Conservation (phyloP, 2,329 filamentous ascomycete species). For the Exophiala sideris region DNA sequence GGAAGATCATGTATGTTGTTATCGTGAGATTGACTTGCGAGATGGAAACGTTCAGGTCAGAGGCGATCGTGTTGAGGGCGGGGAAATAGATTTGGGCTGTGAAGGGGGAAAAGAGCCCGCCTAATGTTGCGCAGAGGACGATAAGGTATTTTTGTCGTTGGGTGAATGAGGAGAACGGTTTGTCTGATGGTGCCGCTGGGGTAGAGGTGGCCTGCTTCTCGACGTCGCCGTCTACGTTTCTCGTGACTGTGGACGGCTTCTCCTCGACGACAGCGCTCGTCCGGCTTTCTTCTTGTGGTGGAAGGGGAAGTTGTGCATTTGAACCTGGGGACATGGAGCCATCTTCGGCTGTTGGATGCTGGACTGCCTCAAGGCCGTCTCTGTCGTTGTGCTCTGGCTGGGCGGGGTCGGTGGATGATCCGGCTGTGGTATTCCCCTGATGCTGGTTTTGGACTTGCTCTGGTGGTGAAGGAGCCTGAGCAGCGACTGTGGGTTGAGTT, state of each 20-base stretch:
- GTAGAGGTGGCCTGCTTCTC: too few species aligned
- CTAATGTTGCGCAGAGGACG: constrained; percentile 43
- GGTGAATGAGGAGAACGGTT: constrained; percentile 13
- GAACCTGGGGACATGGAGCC: too few species aligned
- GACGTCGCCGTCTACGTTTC: neutral
- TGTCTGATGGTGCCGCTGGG: neutral
- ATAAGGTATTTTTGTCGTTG: constrained; percentile 43
- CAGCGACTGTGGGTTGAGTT: too few species aligned
- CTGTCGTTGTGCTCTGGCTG: too few species aligned
- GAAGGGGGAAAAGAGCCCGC: constrained; percentile 46
- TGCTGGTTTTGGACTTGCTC: too few species aligned
- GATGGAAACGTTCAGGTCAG: constrained; percentile 31
- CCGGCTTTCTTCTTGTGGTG: too few species aligned
- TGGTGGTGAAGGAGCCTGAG: too few species aligned
- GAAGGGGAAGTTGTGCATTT: too few species aligned
- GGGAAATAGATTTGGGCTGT: constrained; percentile 46
- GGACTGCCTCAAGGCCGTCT: too few species aligned
- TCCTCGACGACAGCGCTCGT: neutral
- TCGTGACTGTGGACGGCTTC: neutral
- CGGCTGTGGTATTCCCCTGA: too few species aligned
- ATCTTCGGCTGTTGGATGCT: too few species aligned
- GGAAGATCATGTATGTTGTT: constrained; percentile 43
- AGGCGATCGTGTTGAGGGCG: constrained; percentile 39
- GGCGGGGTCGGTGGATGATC: too few species aligned
- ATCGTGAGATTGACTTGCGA: constrained; percentile 29